phyloP scores from a whole-genome alignment of 306 rosid species.

The Luffa acutangula region DNA sequence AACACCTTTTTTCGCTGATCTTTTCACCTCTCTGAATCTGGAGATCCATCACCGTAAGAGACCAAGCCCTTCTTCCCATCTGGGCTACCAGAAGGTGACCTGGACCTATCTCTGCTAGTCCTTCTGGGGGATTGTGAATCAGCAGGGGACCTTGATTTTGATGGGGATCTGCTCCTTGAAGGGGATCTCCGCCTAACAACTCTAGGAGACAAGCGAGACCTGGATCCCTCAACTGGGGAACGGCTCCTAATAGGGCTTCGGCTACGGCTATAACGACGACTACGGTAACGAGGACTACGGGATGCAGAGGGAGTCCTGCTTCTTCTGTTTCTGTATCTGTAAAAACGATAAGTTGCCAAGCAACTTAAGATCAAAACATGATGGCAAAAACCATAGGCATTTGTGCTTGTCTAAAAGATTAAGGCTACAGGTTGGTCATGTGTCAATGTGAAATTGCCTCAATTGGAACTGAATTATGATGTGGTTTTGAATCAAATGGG shows the following conservation, averaged over 20 bases:
- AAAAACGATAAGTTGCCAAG: background rate
- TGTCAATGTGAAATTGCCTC: background rate
- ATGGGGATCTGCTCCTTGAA: slow-evolving; percentile 57
- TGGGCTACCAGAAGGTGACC: slow-evolving; percentile 59
- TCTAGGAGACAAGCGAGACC: slow-evolving; percentile 44
- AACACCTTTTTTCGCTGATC: background rate
- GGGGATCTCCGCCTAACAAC: slow-evolving; percentile 31
- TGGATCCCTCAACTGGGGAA: slow-evolving; percentile 42
- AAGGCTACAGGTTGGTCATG: background rate
- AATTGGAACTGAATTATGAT: background rate
- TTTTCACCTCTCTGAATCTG: slow-evolving; percentile 23
- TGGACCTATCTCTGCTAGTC: slow-evolving; percentile 35
- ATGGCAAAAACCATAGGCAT: background rate
- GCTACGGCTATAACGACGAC: slow-evolving; percentile 51
- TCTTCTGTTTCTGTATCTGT: slow-evolving; percentile 78
- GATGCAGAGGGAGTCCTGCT: slow-evolving; percentile 76
- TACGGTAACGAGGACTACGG: slow-evolving; percentile 67
- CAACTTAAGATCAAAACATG: background rate
- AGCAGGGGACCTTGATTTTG: slow-evolving; percentile 40
- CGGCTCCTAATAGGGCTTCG: slow-evolving; percentile 45
- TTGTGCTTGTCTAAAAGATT: background rate
- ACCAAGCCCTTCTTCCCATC: slow-evolving; percentile 73
- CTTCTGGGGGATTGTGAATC: slow-evolving; percentile 48
- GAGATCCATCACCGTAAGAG: slow-evolving; percentile 68
- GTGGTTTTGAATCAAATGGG: background rate